These are phyloP conservation scores for Trametes hirsuta DNA, from an alignment of 1,284 basidiomycete genomes.

Conservation along the genomic window DNA sequence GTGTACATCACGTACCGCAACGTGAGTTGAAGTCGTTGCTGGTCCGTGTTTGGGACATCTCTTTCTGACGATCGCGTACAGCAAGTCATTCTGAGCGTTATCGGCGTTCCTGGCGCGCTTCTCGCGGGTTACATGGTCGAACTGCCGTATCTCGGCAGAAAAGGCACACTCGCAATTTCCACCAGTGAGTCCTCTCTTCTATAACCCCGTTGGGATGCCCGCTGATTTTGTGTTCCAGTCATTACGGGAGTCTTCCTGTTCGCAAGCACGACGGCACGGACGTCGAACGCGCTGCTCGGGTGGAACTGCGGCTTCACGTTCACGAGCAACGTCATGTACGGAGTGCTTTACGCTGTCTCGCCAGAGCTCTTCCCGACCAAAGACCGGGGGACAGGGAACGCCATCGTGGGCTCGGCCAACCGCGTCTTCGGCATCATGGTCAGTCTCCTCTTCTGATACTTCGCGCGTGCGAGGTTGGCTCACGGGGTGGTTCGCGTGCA, in stretches of 20 bases:
- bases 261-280: constrained; percentile 65
- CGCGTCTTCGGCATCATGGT: constrained; percentile 69
- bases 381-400: constrained; percentile 73
- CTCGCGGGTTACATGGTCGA: constrained; percentile 62
- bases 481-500: constrained; percentile 21
- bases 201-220: background rate
- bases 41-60: background rate
- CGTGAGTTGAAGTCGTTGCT: constrained; percentile 38
- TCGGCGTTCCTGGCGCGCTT: constrained; percentile 68
- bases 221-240: constrained; percentile 34
- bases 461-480: no score
- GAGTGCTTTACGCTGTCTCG: constrained; percentile 66
- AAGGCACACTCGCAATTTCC: constrained; percentile 63
- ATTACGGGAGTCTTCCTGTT: constrained; percentile 72
- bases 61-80: constrained; percentile 28
- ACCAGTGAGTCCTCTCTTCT: constrained; percentile 40
- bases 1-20: constrained; percentile 67
- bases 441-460: constrained; percentile 6
- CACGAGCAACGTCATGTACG: constrained; percentile 72
- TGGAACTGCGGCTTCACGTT: constrained; percentile 75
- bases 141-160: constrained; percentile 57
- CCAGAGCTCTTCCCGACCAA: constrained; percentile 74
- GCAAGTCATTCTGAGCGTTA: constrained; percentile 69
- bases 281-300: constrained; percentile 62
- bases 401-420: constrained; percentile 58